These are phyloP conservation scores for Irpex rosettiformis DNA, from an alignment of 1,284 basidiomycete species.

Conservation along the genomic window DNA sequence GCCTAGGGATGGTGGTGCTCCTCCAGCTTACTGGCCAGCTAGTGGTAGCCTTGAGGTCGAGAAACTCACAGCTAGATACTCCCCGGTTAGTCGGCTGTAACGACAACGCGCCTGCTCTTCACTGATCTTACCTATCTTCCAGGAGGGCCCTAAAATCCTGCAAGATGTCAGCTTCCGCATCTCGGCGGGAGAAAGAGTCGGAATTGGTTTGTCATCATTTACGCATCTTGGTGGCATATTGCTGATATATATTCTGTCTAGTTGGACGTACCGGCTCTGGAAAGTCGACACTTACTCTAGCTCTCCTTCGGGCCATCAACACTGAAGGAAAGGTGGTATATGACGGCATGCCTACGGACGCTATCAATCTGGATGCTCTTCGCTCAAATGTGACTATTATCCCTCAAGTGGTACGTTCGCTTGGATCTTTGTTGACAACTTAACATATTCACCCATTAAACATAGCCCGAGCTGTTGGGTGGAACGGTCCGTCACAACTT, in stretches of 20 bases:
- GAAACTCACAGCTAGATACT: slow-evolving; percentile 9
- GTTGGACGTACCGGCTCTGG: slow-evolving; percentile 76
- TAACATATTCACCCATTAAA: background rate
- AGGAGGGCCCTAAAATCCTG: slow-evolving; percentile 40
- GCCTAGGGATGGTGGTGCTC: slow-evolving; percentile 2
- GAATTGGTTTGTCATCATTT: slow-evolving; percentile 42
- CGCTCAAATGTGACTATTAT: slow-evolving; percentile 49
- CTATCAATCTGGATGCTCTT: slow-evolving; percentile 63
- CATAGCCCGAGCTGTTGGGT: slow-evolving; percentile 60
- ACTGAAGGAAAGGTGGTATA: slow-evolving; percentile 40
- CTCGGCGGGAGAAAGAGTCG: slow-evolving; percentile 47
- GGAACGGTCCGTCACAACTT: slow-evolving; percentile 56
- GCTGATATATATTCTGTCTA: no score
- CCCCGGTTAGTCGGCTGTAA: background rate
- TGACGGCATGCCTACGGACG: slow-evolving; percentile 26
- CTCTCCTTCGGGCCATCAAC: slow-evolving; percentile 38
- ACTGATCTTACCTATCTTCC: background rate
- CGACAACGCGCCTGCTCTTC: background rate
- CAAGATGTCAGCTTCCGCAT: slow-evolving; percentile 46
- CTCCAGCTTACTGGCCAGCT: slow-evolving; percentile 9
- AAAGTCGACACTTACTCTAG: slow-evolving; percentile 48
- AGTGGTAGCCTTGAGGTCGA: slow-evolving; percentile 7
- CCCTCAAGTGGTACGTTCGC: slow-evolving; percentile 32
- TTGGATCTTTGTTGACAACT: background rate
- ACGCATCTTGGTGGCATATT: no score